Base-by-base conservation (phyloP, 169 alveolate species). In the Cryptosporidium sp. region DNA sequence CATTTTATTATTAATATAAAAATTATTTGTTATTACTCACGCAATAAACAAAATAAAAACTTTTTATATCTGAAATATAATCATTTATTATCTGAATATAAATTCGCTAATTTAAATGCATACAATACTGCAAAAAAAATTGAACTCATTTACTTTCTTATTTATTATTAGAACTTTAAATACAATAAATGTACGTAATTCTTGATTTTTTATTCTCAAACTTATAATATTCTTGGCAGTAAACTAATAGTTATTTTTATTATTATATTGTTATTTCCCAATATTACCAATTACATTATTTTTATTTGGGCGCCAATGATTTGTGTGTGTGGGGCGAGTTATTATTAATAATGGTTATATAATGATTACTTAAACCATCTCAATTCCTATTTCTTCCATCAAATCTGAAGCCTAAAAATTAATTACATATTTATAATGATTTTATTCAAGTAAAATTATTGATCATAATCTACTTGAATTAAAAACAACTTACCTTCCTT, bases 301-400 rank as follows among this genome's bases (percentile, higher is more conserved):
- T 9, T 9, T 12, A 56, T 21, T 23, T 1, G 33, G 33, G 67
- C 67, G 67, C 67, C 67, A 56, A 56, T 18, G 23, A 6, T 9
- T 23, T 23, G 26, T 42, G 3, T 42, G 37, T 56, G 67, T 56
- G 67, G 67, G 67, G 67, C 0, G 4, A 45, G 37, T 37, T 26
- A 7, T 23, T 23, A 56, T 56, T 23, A 56, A 14, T 45, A 56
- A 21, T n/a, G 31, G 67, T 56, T 56, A 23, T 23, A 12, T 53
- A 0, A 42, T 51, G 37, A 53, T 58, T 8, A 33, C 26, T 44
- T 42, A 33, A 14, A 56, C 35, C 86, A 73, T 60, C 39, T 80
- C 89, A 44, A 80, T 80, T 18, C 89, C 89, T 16, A 80, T 80
- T 51, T 80, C 89, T 44, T 80, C 89, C 8, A 80, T 62, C 7